A percentile compares a stretch with the other conserved stretches of the same genome.
phyloP scores from a whole-genome alignment of 2,329 filamentous ascomycete genomes.

The Paracoccidioides brasiliensis region DNA sequence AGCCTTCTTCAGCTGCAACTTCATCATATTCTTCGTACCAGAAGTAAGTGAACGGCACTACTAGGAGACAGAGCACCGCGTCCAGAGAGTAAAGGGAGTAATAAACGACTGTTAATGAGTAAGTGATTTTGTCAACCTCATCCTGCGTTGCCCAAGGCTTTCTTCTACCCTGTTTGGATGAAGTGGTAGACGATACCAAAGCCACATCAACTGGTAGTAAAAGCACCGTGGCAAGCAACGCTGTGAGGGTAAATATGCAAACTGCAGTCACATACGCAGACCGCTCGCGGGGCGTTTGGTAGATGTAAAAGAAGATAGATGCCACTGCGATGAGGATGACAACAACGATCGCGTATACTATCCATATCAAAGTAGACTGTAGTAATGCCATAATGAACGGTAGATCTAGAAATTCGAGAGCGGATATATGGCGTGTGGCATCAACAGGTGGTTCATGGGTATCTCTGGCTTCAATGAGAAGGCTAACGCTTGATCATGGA shows the following conservation, averaged over 20 bases:
- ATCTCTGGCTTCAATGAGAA: background rate
- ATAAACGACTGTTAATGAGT: conserved; percentile 77
- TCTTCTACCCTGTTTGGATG: conserved; percentile 61
- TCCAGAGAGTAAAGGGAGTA: conserved; percentile 88
- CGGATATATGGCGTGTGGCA: background rate
- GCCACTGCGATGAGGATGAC: conserved; percentile 63
- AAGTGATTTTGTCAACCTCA: conserved; percentile 62
- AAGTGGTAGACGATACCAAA: conserved; percentile 77
- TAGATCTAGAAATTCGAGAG: background rate
- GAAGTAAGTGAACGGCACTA: conserved; percentile 94
- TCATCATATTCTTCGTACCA: conserved; percentile 97
- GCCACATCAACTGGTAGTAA: conserved; percentile 92
- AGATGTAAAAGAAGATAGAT: conserved; percentile 76
- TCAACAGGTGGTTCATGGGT: background rate
- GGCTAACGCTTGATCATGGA: background rate
- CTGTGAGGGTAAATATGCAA: conserved; percentile 74
- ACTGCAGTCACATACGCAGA: conserved; percentile 70
- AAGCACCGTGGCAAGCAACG: conserved; percentile 80
- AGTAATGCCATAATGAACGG: conserved; percentile 49
- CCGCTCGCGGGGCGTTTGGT: conserved; percentile 79
- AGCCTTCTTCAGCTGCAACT: conserved; percentile 67
- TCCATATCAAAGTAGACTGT: conserved; percentile 87
- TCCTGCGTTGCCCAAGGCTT: conserved; percentile 90
- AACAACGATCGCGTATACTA: conserved; percentile 75
- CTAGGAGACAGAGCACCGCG: conserved; percentile 71